Conservation (phyloP, 2,329 filamentous ascomycete species). For the Thermothelomyces thermophilus region DNA sequence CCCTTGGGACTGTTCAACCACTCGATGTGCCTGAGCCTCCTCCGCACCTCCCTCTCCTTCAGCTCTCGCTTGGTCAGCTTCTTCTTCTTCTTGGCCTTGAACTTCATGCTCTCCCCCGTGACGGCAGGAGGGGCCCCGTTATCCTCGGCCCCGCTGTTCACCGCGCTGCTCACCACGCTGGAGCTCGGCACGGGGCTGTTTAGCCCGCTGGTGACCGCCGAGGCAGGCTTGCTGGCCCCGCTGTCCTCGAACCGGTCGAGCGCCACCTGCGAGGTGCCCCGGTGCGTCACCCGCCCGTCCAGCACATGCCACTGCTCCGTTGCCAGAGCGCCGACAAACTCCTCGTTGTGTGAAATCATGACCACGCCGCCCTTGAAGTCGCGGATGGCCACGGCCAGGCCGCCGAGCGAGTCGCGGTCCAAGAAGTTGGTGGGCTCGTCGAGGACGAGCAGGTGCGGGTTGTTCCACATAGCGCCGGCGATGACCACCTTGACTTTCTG, state of each 20-base stretch:
- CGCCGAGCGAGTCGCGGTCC: slow-evolving; percentile 93
- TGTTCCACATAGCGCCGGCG: slow-evolving; percentile 96
- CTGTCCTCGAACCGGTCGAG: slow-evolving; percentile 84
- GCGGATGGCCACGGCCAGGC: slow-evolving; percentile 92
- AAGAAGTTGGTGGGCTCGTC: slow-evolving; percentile 99
- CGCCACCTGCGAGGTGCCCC: slow-evolving; percentile 66
- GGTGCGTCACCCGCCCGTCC: slow-evolving; percentile 79
- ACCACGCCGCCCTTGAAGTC: slow-evolving; percentile 98
- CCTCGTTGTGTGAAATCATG: slow-evolving; percentile 99
- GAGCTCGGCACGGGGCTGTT: slow-evolving; percentile 51
- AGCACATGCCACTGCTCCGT: slow-evolving; percentile 94
- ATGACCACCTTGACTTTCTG: slow-evolving; percentile 99
- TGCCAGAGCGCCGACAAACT: slow-evolving; percentile 93
- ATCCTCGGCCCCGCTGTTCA: slow-evolving; percentile 80
- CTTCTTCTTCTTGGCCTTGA: slow-evolving; percentile 89
- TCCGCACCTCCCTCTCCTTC: slow-evolving; percentile 86
- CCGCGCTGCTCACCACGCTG: slow-evolving; percentile 54
- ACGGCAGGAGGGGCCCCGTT: slow-evolving; percentile 40
- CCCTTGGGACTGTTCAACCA: slow-evolving; percentile 83
- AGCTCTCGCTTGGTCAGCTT: slow-evolving; percentile 96
- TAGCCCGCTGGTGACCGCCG: slow-evolving; percentile 52
- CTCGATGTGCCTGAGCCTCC: slow-evolving; percentile 77
- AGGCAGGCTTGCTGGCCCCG: slow-evolving; percentile 50
- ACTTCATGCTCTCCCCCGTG: slow-evolving; percentile 60
- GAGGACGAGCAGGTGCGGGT: slow-evolving; percentile 91